Base-by-base conservation (phyloP, 192 early-diverging fungal genomes). In the Backusella tarrabulga region DNA sequence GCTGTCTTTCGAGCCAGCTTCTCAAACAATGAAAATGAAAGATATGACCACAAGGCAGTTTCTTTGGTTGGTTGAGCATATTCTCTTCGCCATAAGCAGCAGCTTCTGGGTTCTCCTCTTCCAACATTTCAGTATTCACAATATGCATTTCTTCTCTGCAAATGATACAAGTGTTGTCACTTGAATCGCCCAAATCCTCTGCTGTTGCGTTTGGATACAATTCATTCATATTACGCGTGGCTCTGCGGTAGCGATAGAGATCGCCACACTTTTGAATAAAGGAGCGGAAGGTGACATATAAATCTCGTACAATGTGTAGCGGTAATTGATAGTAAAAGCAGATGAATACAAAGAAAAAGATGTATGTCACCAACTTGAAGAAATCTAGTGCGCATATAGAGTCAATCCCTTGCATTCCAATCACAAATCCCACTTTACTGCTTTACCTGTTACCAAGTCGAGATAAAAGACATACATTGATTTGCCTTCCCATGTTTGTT, bases 1-100 rank as follows among this genome's bases (percentile, higher is more conserved):
- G 98, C 80, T 99, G 98, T 72, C 97, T 80, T 81, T 99, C 98
- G 11, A 99, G 84, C 98, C 98, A 99, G 84, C 94, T 97, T 67
- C 95, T 87, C 42, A 99, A 85, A 83, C 98, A 99, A 76, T 94
- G 92, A 78, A 98, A 97, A 81, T 99, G 98, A 77, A 99, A 99
- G 26, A 99, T 93, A 74, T 99, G 98, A 1, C 96, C 96, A 80
- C 98, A 99, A 1, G 94, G 95, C 38, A 99, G 87, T 68, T 93
- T 95, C 82, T 99, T 99, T 17, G 98, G 96, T 1, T 91, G 89
- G 78, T 94, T 84, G n/a, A 74, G 75, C 52, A 68, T 80, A 34
- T 63, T 67, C 2, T 72, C 79, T 19, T 41, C 69, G 1, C 56
- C 60, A 21, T 56, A 77, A 52, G 42, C 86, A 69, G 42, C 79